Evolutionary conservation across 129 eudicot species (phyloP).

Genomic region (Flaveria bidentis): DNA sequence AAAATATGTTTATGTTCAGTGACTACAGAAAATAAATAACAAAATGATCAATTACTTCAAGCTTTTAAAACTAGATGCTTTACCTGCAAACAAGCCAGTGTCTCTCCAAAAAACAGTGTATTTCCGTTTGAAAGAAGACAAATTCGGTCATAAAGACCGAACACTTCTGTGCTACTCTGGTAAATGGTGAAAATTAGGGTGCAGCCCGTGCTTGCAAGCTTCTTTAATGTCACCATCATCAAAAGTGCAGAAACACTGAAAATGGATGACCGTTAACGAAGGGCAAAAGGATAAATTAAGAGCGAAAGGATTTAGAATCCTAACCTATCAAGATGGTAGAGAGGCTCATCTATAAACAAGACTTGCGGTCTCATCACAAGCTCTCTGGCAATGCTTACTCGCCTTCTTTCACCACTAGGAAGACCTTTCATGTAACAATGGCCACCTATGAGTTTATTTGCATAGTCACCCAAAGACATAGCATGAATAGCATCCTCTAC

Average conservation of each 20-base stretch:
- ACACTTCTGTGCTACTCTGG: constrained; percentile 97
- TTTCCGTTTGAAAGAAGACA: constrained; percentile 94
- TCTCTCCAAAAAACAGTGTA: constrained; percentile 91
- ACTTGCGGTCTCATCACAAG: constrained; percentile 80
- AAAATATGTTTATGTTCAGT: background rate
- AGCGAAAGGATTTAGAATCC: background rate
- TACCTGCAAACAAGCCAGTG: constrained; percentile 97
- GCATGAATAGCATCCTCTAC: constrained; percentile 89
- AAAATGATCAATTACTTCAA: background rate
- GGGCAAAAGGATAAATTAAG: background rate
- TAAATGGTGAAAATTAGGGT: constrained; percentile 77
- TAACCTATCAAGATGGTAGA: constrained; percentile 89
- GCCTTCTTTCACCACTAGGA: constrained; percentile 79
- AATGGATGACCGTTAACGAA: background rate
- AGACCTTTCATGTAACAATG: constrained; percentile 88
- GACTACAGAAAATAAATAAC: background rate
- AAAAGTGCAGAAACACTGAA: constrained; percentile 88
- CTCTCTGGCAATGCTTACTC: constrained; percentile 84
- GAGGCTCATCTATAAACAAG: constrained; percentile 88
- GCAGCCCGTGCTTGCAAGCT: constrained; percentile 87
- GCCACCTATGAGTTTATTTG: constrained; percentile 84
- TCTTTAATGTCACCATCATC: constrained; percentile 95
- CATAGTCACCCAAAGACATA: constrained; percentile 85
- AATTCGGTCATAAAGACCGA: constrained; percentile 89
- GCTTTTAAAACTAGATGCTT: background rate